Conservation (phyloP, 176 grass and related monocot genomes). For the Avena sativa region DNA sequence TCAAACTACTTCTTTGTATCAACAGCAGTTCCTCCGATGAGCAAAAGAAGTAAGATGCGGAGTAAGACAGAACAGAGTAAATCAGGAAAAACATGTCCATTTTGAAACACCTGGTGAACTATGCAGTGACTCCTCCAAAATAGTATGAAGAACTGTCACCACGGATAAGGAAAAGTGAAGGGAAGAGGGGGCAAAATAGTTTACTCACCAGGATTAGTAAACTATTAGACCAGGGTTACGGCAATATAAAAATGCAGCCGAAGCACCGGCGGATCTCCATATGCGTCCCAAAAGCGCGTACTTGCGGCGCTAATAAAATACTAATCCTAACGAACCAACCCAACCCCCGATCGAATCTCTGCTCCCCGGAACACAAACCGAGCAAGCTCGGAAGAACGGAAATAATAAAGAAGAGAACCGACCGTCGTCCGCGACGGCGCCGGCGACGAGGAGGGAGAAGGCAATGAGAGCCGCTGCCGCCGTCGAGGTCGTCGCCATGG, state of each 20-base stretch:
- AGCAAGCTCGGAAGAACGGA: not conserved
- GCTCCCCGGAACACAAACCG: constrained; percentile 43
- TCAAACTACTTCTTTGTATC: not conserved
- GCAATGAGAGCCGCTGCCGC: constrained; percentile 22
- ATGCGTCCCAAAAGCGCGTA: constrained; percentile 54
- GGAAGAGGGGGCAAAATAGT: not conserved
- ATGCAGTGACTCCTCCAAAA: not conserved
- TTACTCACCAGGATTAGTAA: constrained; percentile 52
- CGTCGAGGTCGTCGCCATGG: constrained; percentile 27
- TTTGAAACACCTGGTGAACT: constrained; percentile 36
- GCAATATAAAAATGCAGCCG: constrained; percentile 48
- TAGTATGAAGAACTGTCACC: constrained; percentile 12
- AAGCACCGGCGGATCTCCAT: constrained; percentile 47
- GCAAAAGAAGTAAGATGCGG: not conserved
- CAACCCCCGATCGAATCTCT: constrained; percentile 30
- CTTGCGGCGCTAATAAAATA: constrained; percentile 65
- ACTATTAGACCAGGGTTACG: constrained; percentile 49
- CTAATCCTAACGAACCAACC: constrained; percentile 48
- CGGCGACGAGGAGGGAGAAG: constrained; percentile 42
- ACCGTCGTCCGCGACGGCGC: constrained; percentile 58
- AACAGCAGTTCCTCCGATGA: not conserved
- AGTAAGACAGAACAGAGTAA: not conserved
- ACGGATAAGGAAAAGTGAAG: constrained; percentile 16
- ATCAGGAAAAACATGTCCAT: not conserved
- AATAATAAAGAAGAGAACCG: not conserved